Conservation (phyloP, 2,329 filamentous ascomycete genomes). For the Teratosphaeria pseudoeucalypti region DNA sequence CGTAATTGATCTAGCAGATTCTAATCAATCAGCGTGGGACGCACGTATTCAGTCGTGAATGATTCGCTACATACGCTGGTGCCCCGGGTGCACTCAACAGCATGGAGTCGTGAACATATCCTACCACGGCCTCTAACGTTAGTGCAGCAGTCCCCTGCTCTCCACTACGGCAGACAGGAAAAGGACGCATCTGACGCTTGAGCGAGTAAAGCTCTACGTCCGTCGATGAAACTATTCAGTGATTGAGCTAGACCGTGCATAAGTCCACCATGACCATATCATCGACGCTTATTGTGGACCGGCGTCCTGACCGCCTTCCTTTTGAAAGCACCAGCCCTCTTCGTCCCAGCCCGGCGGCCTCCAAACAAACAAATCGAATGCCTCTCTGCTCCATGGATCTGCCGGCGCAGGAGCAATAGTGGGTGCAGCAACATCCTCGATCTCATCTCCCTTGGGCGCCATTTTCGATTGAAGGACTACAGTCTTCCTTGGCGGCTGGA, state of each 20-base stretch:
- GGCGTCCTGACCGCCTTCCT: not conserved
- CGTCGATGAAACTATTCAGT: not conserved
- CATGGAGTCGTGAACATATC: too few relatives aligned
- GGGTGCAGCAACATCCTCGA: conserved; percentile 1
- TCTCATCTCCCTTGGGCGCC: not conserved
- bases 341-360: conserved; percentile 38
- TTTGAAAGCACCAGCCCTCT: conserved; percentile 17
- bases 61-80: too few relatives aligned
- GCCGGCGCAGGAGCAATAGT: conserved; percentile 15
- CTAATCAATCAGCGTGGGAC: too few relatives aligned
- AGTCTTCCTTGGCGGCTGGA: conserved; percentile 18
- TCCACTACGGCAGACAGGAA: too few relatives aligned
- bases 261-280: not conserved
- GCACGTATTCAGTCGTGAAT: too few relatives aligned
- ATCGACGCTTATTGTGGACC: not conserved
- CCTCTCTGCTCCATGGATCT: conserved; percentile 59
- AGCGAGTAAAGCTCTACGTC: too few relatives aligned
- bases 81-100: too few relatives aligned
- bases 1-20: too few relatives aligned
- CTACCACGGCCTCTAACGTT: too few relatives aligned
- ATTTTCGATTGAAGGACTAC: conserved; percentile 3
- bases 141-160: too few relatives aligned
- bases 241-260: not conserved
- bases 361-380: conserved; percentile 55
- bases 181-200: too few relatives aligned